These are phyloP conservation scores for Paraphoma chrysanthemicola DNA, from an alignment of 2,329 filamentous ascomycete genomes.

Conservation along the genomic window DNA sequence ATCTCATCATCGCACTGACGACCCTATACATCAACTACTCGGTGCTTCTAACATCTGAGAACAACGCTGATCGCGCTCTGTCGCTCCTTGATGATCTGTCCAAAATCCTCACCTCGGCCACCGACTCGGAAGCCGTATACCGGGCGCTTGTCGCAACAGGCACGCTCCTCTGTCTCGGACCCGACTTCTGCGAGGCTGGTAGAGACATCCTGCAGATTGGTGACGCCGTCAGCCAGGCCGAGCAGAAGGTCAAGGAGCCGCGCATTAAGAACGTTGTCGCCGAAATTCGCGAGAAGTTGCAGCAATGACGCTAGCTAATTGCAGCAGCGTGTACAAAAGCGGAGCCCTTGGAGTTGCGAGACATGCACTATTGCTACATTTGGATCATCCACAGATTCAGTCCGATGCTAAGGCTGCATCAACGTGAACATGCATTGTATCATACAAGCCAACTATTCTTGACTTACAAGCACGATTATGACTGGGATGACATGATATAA, in stretches of 20 bases:
- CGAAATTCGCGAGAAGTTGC: slow-evolving; percentile 63
- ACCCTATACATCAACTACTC: slow-evolving; percentile 87
- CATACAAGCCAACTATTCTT: background rate
- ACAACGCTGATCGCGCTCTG: slow-evolving; percentile 57
- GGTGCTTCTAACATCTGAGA: slow-evolving; percentile 67
- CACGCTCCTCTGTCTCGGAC: slow-evolving; percentile 72
- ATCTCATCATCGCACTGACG: slow-evolving; percentile 80
- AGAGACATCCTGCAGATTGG: slow-evolving; percentile 64
- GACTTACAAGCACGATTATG: background rate
- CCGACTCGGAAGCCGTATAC: slow-evolving; percentile 83
- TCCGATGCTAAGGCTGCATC: too few relatives aligned
- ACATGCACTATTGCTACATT: too few relatives aligned
- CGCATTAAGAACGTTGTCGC: slow-evolving; percentile 65
- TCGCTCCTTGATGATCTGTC: slow-evolving; percentile 68
- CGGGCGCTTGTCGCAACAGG: slow-evolving; percentile 83
- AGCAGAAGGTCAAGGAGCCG: slow-evolving; percentile 64
- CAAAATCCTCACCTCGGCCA: slow-evolving; percentile 68
- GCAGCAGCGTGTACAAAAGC: too few relatives aligned
- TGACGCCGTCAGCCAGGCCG: slow-evolving; percentile 55
- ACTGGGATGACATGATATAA: background rate
- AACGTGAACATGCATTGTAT: background rate
- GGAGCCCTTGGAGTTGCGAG: too few relatives aligned
- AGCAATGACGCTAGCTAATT: slow-evolving; percentile 21
- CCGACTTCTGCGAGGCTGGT: slow-evolving; percentile 64
- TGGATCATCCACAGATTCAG: too few relatives aligned